A percentile compares a stretch with the other conserved stretches of the same genome.
These are phyloP conservation scores for Leucogyrophana mollusca DNA, from an alignment of 768 basidiomycete genomes.

Conservation along the genomic window DNA sequence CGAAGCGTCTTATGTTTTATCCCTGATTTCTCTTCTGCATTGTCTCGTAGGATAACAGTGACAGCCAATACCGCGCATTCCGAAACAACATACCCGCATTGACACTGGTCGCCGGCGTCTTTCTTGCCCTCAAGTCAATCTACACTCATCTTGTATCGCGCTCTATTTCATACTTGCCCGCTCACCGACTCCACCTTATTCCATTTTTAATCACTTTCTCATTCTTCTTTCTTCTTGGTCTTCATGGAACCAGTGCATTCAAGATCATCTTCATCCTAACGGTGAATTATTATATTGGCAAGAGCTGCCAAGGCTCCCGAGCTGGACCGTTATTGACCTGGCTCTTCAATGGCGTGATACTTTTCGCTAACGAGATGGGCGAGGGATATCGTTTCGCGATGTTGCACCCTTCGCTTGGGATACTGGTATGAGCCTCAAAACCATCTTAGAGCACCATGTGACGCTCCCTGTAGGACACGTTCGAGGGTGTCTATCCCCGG, in stretches of 20 bases:
- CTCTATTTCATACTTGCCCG: constrained; percentile 22
- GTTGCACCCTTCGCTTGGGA: constrained; percentile 52
- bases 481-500: constrained; percentile 77
- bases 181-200: constrained; percentile 38
- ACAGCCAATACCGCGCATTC: constrained; percentile 87
- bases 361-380: constrained; percentile 77
- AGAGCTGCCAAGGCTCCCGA: constrained; percentile 39
- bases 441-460: constrained; percentile 1
- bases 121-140: constrained; percentile 55
- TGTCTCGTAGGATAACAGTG: constrained; percentile 80
- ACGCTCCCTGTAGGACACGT: constrained; percentile 48
- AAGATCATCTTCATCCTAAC: constrained; percentile 76
- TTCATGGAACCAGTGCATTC: constrained; percentile 80
- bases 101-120: constrained; percentile 42
- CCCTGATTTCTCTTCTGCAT: not conserved
- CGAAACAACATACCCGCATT: constrained; percentile 76
- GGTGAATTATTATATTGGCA: constrained; percentile 67
- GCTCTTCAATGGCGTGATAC: constrained; percentile 68
- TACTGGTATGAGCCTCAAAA: constrained; percentile 51
- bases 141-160: constrained; percentile 35
- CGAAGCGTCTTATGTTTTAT: not conserved
- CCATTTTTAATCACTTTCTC: constrained; percentile 65
- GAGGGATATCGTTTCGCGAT: constrained; percentile 69
- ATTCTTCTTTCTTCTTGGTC: constrained; percentile 56
- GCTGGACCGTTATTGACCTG: constrained; percentile 61